Evolutionary conservation across 2,329 filamentous ascomycete species (phyloP), one percentile per base, ranked within the genome.

Genomic region (Pseudomassariella vexata): DNA sequence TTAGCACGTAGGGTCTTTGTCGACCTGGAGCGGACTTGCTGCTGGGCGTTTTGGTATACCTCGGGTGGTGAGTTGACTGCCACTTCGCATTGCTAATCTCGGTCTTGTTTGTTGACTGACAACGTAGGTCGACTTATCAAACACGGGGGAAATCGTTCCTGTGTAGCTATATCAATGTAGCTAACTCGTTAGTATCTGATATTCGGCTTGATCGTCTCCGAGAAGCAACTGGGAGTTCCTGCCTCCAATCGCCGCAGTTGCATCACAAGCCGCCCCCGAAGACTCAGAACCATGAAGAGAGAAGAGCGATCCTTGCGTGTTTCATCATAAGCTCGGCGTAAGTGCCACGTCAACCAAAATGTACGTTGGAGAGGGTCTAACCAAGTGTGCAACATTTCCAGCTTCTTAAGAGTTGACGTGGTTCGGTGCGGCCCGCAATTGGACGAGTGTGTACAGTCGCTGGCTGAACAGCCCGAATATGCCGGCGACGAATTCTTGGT

Each of bases 361-460:
- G 6, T 18, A 14, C n/a, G 9, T 21, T 30, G 16, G 14, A 17
- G 9, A 12, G n/a, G 10, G 9, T 7, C 9, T 16, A 11, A 12
- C 5, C 11, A 14, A 24, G 15, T 12, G 10, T 22, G 14, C 11
- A 36, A 50, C 16, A 43, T 44, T n/a, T 47, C 45, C 7, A 38
- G 38, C 14, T 48, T 55, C 24, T 18, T 52, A 9, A 40, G 39
- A 28, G 39, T 39, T 9, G 39, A 48, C 15, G 36, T 45, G 5
- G 48, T 80, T 32, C 60, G 57, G 3, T 82, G 76, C 76, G 77
- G 66, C 1, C 41, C 66, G 2, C 66, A 77, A 31, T 68, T 81
- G 61, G 74, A 78, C 19, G 72, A 78, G 22, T 72, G 66, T 22
- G 55, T 80, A 1, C 51, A 61, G 5, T 40, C 61, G 2, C 53